Base-by-base conservation (phyloP, 2,329 filamentous ascomycete species). In the Aspergillus transmontanensis region DNA sequence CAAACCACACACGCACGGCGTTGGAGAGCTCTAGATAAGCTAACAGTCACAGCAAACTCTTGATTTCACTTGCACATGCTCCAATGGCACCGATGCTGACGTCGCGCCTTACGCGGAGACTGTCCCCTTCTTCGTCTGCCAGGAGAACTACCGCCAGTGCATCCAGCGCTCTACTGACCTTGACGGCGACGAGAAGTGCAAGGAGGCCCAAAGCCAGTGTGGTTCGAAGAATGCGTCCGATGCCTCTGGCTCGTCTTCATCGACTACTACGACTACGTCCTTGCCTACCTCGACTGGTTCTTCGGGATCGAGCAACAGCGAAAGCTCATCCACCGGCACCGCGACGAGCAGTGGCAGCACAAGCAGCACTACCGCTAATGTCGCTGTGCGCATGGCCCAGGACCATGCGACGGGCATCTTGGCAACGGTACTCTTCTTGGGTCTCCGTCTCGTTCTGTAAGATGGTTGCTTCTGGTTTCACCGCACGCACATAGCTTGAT, bases 51-150 rank as follows among this genome's bases (percentile, higher is more conserved):
- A 86, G 85, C 67, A 62, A 51, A 79, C 80, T 21, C 81, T 90
- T 64, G 75, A 75, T 39, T 90, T 81, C 80, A 80, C 72, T 62
- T 90, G 88, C 78, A 78, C 79, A 57, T 90, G 88, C 81, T 66
- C 71, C 66, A 84, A 87, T 73, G 83, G 83, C 67, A 83, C 81
- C 48, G 73, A 75, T 9, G 86, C 86, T 68, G 82, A 87, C 71
- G 81, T 88, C 69, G 74, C 79, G 64, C 78, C 81, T 69, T 90
- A 88, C 78, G 69, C 76, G 59, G 78, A 85, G 75, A 87, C 86
- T 28, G 78, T 90, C 56, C 87, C 87, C 48, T 86, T 81, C 76
- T 88, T 81, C 75, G 82, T 87, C 75, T 90, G 88, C 80, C 72
- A 83, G 70, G 77, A 77, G 66, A 85, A 82, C 77, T 86, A 76